Base-by-base conservation (phyloP, 371 early-diverging fungal species). In the Apophysomyces trapeziformis region DNA sequence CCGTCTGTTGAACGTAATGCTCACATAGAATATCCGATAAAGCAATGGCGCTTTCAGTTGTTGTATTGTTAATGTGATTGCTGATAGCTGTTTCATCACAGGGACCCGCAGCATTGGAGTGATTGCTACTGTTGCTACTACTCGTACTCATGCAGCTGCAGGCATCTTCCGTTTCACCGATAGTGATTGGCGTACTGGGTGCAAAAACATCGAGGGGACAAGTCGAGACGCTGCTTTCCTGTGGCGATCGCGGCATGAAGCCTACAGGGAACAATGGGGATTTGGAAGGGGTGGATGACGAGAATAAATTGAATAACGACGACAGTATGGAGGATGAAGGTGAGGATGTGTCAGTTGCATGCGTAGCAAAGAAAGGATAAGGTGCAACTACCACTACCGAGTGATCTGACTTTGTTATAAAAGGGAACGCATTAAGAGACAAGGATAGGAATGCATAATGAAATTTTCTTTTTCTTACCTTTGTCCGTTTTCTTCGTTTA, bases 11-110 rank as follows among this genome's bases (percentile, higher is more conserved):
- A 0, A 79, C 72, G 60, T 79, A 79, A 47, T 77, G 80, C 21
- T 79, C 80, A 38, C 80, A 79, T 36, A 79, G 45, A 7, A 79
- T 64, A 45, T 77, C 80, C 11, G 80, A 79, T 45, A 79, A 61
- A 13, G 72, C 68, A 43, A 71, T 70, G 36, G 64, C 66, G 41
- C 43, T 60, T 60, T 21, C 54, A 58, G 60, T 38, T n/a, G 46
- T 35, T 13, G 61, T 32, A 38, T 60, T 45, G n/a, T 43, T 58
- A 13, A 59, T 50, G 21, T 65, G 59, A 39, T 65, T 38, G 11
- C 39, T 21, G 14, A 65, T 65, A 46, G 35, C 60, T 13, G 9
- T 58, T 21, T 60, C 41, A 12, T 60, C 41, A 44, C 38, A 32
- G 38, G 41, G n/a, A n/a, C 41, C 43, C 60, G 43, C 38, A 58